Conservation (phyloP, 768 basidiomycete genomes). For the Rubroboletus satanas region DNA sequence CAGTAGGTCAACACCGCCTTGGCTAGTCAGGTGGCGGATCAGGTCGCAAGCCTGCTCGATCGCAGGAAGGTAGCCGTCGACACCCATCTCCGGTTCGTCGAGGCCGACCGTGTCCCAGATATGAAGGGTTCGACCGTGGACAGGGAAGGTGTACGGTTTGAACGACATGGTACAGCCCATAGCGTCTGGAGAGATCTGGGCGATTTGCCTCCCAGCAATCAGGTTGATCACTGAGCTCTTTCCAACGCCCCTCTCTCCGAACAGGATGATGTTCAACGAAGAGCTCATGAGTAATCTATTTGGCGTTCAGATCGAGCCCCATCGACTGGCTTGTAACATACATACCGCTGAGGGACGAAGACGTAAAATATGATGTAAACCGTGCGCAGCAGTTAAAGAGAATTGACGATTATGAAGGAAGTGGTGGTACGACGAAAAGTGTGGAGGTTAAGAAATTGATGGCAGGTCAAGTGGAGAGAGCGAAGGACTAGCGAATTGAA, state of each 20-base stretch:
- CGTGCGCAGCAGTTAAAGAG: neutral
- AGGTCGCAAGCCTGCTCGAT: constrained; percentile 32
- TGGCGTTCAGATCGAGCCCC: constrained; percentile 13
- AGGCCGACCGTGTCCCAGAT: constrained; percentile 38
- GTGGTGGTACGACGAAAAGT: neutral
- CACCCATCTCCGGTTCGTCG: constrained; percentile 28
- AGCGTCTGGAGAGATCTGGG: constrained; percentile 26
- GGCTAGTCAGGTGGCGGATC: constrained; percentile 27
- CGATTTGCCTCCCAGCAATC: constrained; percentile 26
- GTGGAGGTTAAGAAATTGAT: neutral
- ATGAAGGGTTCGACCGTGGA: constrained; percentile 13
- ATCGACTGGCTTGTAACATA: constrained; percentile 3
- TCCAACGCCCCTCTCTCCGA: constrained; percentile 42
- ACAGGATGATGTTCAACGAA: constrained; percentile 38
- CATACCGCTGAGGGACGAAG: constrained; percentile 9
- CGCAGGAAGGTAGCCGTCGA: constrained; percentile 25
- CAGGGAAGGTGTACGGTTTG: constrained; percentile 24
- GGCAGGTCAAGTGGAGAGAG: neutral
- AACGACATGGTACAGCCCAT: constrained; percentile 38
- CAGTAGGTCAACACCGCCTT: constrained; percentile 39
- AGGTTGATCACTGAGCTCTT: constrained; percentile 35
- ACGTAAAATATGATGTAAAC: neutral
- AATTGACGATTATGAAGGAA: neutral
- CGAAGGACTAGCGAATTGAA: neutral
- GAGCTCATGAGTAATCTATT: constrained; percentile 18